These are phyloP conservation scores for Gentiana dahurica DNA, from an alignment of 257 asterid species.

Conservation along the genomic window DNA sequence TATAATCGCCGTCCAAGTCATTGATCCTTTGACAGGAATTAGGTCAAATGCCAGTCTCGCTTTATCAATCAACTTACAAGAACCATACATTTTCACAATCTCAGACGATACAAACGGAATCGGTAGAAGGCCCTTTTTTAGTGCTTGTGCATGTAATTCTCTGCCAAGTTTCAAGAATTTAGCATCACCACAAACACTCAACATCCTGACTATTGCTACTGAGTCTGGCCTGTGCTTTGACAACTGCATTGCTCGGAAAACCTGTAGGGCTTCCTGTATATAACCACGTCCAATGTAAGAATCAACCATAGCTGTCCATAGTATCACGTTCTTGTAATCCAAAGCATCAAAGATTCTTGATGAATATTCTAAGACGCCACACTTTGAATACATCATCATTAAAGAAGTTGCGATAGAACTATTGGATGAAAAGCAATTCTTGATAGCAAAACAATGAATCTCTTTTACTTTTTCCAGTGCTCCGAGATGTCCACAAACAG, in stretches of 20 bases:
- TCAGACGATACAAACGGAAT: constrained; percentile 69
- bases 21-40: constrained; percentile 55
- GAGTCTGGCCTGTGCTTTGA: constrained; percentile 86
- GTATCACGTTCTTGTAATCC: constrained; percentile 63
- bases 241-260: constrained; percentile 66
- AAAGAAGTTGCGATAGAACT: constrained; percentile 62
- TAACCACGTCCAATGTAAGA: constrained; percentile 41
- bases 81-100: constrained; percentile 69
- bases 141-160: constrained; percentile 68
- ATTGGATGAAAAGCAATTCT: constrained; percentile 37
- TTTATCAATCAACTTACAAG: constrained; percentile 33
- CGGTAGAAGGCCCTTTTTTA: constrained; percentile 41
- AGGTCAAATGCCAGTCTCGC: constrained; percentile 49
- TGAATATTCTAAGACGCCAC: constrained; percentile 46
- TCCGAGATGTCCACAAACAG: constrained; percentile 69
- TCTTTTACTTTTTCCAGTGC: constrained; percentile 68
- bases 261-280: constrained; percentile 41
- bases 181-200: constrained; percentile 46
- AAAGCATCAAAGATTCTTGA: constrained; percentile 40
- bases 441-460: constrained; percentile 58
- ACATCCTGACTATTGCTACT: constrained; percentile 53
- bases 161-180: constrained; percentile 43
- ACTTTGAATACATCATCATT: constrained; percentile 88
- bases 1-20: constrained; percentile 80
- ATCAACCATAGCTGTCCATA: constrained; percentile 95